Percentiles rank a stretch among this genome's conserved stretches.
These are phyloP conservation scores for Erythrobasidium hasegawianum DNA, from an alignment of 1,284 basidiomycete genomes.

Conservation along the genomic window DNA sequence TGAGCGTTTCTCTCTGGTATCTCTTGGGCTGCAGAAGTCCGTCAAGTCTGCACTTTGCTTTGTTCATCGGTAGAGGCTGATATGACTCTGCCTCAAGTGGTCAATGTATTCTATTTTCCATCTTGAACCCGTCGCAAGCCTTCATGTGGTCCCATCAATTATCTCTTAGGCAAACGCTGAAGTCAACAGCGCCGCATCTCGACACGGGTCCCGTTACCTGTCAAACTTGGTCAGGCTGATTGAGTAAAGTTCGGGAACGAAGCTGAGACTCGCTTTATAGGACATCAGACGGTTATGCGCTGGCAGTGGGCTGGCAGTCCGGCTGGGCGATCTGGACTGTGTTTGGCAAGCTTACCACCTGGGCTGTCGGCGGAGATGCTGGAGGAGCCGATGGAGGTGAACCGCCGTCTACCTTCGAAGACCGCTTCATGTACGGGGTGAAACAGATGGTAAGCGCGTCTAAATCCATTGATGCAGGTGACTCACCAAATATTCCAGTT, in stretches of 20 bases:
- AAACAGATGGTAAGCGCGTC: constrained; percentile 46
- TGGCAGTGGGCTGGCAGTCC: constrained; percentile 89
- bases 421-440: constrained; percentile 79
- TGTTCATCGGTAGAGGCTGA: neutral
- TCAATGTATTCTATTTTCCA: constrained; percentile 12
- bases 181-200: constrained; percentile 47
- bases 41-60: constrained; percentile 37
- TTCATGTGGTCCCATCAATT: constrained; percentile 45
- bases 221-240: constrained; percentile 60
- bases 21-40: constrained; percentile 71
- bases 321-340: constrained; percentile 92
- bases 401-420: constrained; percentile 53
- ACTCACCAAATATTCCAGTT: constrained; percentile 57
- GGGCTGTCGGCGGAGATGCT: constrained; percentile 65
- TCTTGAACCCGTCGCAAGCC: constrained; percentile 17
- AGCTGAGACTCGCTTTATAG: constrained; percentile 4
- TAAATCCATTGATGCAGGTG: constrained; percentile 12
- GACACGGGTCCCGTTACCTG: constrained; percentile 66
- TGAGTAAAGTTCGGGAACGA: neutral
- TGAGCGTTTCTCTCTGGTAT: constrained; percentile 74
- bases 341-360: constrained; percentile 77
- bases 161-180: constrained; percentile 46
- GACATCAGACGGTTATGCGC: constrained; percentile 91
- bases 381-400: constrained; percentile 54
- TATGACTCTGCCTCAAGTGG: neutral